A percentile compares a stretch with the other conserved stretches of the same genome.
Conservation (phyloP, 768 basidiomycete genomes). For the Russula vinacea region DNA sequence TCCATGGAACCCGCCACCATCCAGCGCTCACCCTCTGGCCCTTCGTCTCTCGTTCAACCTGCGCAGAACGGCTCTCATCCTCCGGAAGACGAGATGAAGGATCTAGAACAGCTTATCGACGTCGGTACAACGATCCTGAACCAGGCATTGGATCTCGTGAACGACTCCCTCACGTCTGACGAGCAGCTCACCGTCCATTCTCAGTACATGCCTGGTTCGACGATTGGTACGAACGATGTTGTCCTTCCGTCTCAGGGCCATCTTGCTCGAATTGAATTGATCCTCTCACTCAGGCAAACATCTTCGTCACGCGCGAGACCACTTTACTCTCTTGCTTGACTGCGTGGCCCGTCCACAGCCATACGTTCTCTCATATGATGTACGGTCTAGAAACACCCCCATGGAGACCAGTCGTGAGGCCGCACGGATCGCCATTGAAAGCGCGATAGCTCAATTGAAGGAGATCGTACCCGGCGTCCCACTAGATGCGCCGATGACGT, state of each 20-base stretch:
- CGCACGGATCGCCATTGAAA: slow-evolving; percentile 55
- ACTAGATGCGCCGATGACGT: slow-evolving; percentile 57
- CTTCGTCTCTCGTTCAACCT: slow-evolving; percentile 1
- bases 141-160: slow-evolving; percentile 72
- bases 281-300: slow-evolving; percentile 62
- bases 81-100: slow-evolving; percentile 30
- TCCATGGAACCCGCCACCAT: slow-evolving; percentile 7
- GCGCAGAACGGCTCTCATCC: slow-evolving; percentile 14
- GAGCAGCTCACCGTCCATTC: slow-evolving; percentile 67
- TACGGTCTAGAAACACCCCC: slow-evolving; percentile 71
- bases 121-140: slow-evolving; percentile 65
- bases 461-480: slow-evolving; percentile 47
- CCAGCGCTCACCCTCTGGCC: background rate
- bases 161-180: slow-evolving; percentile 61
- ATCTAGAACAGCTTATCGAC: slow-evolving; percentile 54
- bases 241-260: background rate
- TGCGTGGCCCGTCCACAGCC: slow-evolving; percentile 47
- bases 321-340: slow-evolving; percentile 67
- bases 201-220: slow-evolving; percentile 80
- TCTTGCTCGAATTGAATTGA: slow-evolving; percentile 10
- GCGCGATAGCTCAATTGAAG: slow-evolving; percentile 56
- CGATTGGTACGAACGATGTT: slow-evolving; percentile 58
- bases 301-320: slow-evolving; percentile 79
- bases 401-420: slow-evolving; percentile 70
- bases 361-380: slow-evolving; percentile 69